Conservation (phyloP, 345 rosid species). For the Dimocarpus longan region DNA sequence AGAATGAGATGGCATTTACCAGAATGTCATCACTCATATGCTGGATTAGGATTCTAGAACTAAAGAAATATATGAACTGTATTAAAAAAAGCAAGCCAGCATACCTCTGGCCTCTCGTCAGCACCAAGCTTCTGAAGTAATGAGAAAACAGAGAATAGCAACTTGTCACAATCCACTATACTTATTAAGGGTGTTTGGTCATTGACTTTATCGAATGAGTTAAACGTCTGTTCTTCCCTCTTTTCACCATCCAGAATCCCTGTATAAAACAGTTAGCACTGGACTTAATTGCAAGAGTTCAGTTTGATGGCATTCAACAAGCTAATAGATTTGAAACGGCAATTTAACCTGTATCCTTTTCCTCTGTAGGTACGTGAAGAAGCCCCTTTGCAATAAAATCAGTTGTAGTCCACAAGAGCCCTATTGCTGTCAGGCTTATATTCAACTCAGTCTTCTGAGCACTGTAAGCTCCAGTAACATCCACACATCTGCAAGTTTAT, state of each 20-base stretch:
- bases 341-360: constrained; percentile 58
- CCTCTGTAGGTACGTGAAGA: constrained; percentile 42
- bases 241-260: constrained; percentile 46
- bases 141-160: constrained; percentile 82
- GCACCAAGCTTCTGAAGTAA: constrained; percentile 92
- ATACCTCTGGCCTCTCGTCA: constrained; percentile 98
- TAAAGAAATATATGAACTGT: constrained; percentile 5
- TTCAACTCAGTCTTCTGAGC: constrained; percentile 89
- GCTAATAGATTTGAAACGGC: constrained; percentile 5
- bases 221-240: constrained; percentile 38
- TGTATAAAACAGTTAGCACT: constrained; percentile 26
- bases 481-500: constrained; percentile 73
- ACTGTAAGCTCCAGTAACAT: constrained; percentile 98
- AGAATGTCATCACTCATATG: constrained; percentile 1
- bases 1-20: background rate
- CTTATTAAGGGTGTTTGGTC: constrained; percentile 33
- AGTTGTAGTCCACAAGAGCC: constrained; percentile 91
- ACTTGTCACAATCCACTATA: constrained; percentile 57
- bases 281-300: constrained; percentile 15
- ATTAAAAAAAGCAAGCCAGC: constrained; percentile 17
- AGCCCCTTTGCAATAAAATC: constrained; percentile 89
- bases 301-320: background rate
- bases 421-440: constrained; percentile 93
- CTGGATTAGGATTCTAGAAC: background rate
- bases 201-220: constrained; percentile 33